These are phyloP conservation scores for thale cress (Arabidopsis thaliana) DNA, from an alignment of 345 rosid genomes.

Conservation along the genomic window DNA sequence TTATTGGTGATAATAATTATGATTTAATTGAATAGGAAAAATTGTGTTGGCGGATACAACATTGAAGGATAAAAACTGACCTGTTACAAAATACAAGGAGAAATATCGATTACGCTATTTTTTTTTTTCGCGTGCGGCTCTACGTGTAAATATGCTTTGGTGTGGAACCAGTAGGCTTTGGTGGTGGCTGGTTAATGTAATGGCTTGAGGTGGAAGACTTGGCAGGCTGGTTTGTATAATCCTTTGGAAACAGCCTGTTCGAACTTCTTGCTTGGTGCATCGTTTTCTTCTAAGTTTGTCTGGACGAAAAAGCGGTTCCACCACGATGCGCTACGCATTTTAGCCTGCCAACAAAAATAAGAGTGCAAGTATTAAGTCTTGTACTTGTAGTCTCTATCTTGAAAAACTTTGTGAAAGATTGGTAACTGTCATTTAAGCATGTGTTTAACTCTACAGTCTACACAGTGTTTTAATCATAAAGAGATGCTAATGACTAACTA, in stretches of 20 bases:
- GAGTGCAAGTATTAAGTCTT: neutral
- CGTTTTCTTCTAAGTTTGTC: slow-evolving; percentile 70
- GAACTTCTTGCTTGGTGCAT: slow-evolving; percentile 59
- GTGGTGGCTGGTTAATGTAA: slow-evolving; percentile 48
- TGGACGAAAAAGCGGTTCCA: slow-evolving; percentile 72
- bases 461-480: no score
- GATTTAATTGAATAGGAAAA: slow-evolving; percentile 42
- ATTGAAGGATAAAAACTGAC: slow-evolving; percentile 34
- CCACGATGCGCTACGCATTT: slow-evolving; percentile 78
- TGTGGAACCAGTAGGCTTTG: slow-evolving; percentile 13
- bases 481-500: neutral
- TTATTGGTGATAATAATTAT: slow-evolving; percentile 64
- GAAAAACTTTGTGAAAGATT: slow-evolving; percentile 19
- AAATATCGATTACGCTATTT: slow-evolving; percentile 38
- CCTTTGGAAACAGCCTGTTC: slow-evolving; percentile 70
- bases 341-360: slow-evolving; percentile 51
- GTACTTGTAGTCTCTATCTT: slow-evolving; percentile 7
- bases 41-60: slow-evolving; percentile 46
- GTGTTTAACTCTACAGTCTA: no score
- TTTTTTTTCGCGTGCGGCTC: slow-evolving; percentile 28
- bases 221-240: slow-evolving; percentile 77
- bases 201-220: slow-evolving; percentile 89
- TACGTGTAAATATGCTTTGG: slow-evolving; percentile 45
- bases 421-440: neutral
- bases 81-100: slow-evolving; percentile 47